phyloP scores from a whole-genome alignment of 2,329 filamentous ascomycete genomes.

The Aspergillus melleus region DNA sequence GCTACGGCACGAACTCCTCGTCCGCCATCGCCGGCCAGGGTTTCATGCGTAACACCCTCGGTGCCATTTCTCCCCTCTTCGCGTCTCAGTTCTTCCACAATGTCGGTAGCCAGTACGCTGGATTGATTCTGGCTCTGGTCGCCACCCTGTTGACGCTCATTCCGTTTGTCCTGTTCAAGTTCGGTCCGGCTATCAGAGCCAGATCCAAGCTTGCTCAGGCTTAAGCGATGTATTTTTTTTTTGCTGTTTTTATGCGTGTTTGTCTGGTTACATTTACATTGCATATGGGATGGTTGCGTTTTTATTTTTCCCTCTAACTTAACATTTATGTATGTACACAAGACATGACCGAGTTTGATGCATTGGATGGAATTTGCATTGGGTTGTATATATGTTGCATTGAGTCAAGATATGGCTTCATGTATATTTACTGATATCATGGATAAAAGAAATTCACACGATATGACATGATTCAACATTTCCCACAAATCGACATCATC shows the following conservation, averaged over 20 bases:
- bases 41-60: conserved; percentile 55
- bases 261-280: neutral
- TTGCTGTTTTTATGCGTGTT: neutral
- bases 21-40: conserved; percentile 52
- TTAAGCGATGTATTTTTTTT: neutral
- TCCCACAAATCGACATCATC: no score
- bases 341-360: neutral
- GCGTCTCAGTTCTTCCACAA: conserved; percentile 56
- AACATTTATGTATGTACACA: neutral
- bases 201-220: conserved; percentile 30
- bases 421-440: neutral
- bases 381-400: neutral
- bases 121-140: conserved; percentile 50
- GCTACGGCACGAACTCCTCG: conserved; percentile 47
- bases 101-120: conserved; percentile 54
- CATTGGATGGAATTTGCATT: neutral
- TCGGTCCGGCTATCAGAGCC: conserved; percentile 29
- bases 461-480: neutral
- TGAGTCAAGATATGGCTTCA: neutral
- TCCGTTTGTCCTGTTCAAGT: conserved; percentile 32
- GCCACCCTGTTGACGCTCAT: conserved; percentile 39
- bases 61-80: conserved; percentile 54
- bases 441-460: neutral
- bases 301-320: neutral
- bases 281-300: neutral